Conservation (phyloP, 768 basidiomycete genomes). For the Mrakia blollopis region DNA sequence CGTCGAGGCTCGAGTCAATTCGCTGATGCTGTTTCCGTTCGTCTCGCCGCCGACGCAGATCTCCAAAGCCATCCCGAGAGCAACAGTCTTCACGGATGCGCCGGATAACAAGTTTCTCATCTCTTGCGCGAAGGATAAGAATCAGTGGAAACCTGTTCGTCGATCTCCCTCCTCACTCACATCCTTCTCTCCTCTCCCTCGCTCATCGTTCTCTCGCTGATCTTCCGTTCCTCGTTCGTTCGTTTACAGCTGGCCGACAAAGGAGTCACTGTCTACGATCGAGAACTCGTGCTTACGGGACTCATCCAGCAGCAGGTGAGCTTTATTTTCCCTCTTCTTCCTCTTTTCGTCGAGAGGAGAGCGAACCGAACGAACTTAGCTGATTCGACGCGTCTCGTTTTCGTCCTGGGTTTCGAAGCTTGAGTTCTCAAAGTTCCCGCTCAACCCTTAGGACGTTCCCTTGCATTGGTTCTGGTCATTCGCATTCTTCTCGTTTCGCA, state of each 20-base stretch:
- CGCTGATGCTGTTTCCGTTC: background rate
- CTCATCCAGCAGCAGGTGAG: constrained; percentile 61
- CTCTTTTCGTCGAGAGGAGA: too few relatives aligned
- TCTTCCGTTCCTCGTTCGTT: background rate
- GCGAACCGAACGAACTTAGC: too few relatives aligned
- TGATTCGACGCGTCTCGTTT: too few relatives aligned
- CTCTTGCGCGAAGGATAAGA: constrained; percentile 60
- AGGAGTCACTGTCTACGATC: constrained; percentile 59
- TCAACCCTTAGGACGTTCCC: too few relatives aligned
- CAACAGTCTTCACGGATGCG: constrained; percentile 42
- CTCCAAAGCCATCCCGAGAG: constrained; percentile 36
- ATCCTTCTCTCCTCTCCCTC: background rate
- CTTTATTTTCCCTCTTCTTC: background rate
- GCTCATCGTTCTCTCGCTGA: background rate
- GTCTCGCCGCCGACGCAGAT: constrained; percentile 49
- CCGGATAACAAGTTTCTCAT: constrained; percentile 58
- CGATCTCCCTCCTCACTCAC: background rate
- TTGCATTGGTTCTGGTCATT: too few relatives aligned
- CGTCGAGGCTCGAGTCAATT: background rate
- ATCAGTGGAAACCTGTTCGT: constrained; percentile 57
- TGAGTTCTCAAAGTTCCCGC: too few relatives aligned
- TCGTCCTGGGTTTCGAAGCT: too few relatives aligned
- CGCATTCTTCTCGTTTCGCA: too few relatives aligned
- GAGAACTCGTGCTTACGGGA: constrained; percentile 62
- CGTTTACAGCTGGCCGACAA: constrained; percentile 47